Percentiles rank a stretch among this genome's conserved stretches.
These are phyloP conservation scores for Boechera retrofracta DNA, from an alignment of 345 rosid genomes.

Conservation along the genomic window DNA sequence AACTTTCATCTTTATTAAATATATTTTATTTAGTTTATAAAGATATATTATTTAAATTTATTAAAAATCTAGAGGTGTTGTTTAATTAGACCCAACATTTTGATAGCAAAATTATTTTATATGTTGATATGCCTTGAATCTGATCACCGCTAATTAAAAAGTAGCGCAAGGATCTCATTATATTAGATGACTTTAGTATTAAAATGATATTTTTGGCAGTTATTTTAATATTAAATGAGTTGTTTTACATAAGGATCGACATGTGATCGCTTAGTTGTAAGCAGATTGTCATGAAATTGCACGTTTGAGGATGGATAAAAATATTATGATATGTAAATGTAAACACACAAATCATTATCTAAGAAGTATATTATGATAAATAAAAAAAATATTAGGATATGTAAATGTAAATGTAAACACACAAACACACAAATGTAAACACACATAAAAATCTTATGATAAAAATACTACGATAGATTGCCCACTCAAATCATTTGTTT, in stretches of 20 bases:
- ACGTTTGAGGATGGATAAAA: neutral
- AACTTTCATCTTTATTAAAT: neutral
- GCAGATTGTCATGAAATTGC: constrained; percentile 8
- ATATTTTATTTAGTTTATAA: neutral
- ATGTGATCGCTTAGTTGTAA: constrained; percentile 29
- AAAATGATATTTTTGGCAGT: neutral
- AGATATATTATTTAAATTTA: too few species aligned
- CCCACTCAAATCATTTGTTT: too few species aligned
- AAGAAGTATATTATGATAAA: too few species aligned
- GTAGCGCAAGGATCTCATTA: neutral
- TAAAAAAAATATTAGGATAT: too few species aligned
- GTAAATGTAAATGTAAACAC: too few species aligned
- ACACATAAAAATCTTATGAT: too few species aligned
- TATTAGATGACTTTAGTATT: neutral
- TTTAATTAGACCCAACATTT: neutral
- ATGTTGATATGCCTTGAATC: neutral
- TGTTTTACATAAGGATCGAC: constrained; percentile 20
- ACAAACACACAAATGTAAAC: too few species aligned
- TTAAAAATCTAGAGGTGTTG: too few species aligned
- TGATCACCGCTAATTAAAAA: neutral
- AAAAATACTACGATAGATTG: too few species aligned
- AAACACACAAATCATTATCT: neutral
- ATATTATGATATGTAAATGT: neutral
- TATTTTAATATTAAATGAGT: neutral
- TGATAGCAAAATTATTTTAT: neutral